These are phyloP conservation scores for Ceratocystis alfenasii DNA, from an alignment of 2,329 filamentous ascomycete genomes.

Conservation along the genomic window DNA sequence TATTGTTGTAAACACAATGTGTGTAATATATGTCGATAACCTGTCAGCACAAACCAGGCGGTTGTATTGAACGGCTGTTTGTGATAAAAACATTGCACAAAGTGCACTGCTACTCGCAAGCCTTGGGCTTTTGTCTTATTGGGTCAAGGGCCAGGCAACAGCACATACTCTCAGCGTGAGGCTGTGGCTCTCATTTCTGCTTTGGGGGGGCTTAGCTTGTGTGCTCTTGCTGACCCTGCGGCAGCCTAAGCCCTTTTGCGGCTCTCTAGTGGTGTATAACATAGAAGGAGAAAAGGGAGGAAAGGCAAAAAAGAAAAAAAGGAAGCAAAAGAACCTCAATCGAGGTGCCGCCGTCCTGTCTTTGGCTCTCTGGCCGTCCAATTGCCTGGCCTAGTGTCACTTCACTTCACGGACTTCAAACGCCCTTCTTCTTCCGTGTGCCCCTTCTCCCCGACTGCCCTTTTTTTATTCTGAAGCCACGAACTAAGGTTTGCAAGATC, in stretches of 20 bases:
- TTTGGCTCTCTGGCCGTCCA: background rate
- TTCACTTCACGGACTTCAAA: background rate
- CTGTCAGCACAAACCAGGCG: background rate
- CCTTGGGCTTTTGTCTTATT: background rate
- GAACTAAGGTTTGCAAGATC: background rate
- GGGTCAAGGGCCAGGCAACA: background rate
- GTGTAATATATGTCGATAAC: too few species aligned
- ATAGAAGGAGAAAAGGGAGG: background rate
- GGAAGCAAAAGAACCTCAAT: background rate
- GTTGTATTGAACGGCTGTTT: background rate
- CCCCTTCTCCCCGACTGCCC: background rate
- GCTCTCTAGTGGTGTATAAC: background rate
- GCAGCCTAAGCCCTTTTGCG: background rate
- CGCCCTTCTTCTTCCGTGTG: too few species aligned
- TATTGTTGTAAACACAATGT: background rate
- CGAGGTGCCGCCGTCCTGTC: background rate
- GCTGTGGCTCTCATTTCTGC: background rate
- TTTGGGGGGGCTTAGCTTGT: background rate
- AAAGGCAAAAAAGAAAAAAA: background rate
- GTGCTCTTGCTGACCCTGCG: background rate
- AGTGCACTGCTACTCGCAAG: background rate
- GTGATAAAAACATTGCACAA: background rate
- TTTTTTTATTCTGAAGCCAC: background rate
- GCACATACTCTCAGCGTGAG: background rate
- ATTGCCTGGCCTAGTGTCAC: background rate